Evolutionary conservation across 2,329 filamentous ascomycete species (phyloP).

Genomic region (Rhynchosporium secalis): DNA sequence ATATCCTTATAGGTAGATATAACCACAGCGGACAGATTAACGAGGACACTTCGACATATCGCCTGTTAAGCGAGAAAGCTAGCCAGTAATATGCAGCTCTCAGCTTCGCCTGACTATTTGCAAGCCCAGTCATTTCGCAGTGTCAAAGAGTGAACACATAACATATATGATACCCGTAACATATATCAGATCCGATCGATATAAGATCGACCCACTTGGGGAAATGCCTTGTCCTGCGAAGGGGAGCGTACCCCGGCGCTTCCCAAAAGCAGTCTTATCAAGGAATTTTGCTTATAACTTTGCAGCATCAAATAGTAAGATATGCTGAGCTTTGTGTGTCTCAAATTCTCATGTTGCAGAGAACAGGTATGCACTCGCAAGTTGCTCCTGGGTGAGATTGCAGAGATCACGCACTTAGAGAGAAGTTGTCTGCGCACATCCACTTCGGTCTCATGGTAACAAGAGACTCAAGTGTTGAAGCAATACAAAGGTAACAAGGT

Average conservation of each 20-base stretch:
- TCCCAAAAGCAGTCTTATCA: background rate
- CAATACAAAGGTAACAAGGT: background rate
- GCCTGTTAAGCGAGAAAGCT: too few species aligned
- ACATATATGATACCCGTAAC: slow-evolving; percentile 2
- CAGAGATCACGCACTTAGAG: background rate
- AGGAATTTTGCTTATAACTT: background rate
- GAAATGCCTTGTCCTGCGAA: background rate
- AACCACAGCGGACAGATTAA: too few species aligned
- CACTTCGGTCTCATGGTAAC: background rate
- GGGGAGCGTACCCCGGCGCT: slow-evolving; percentile 2
- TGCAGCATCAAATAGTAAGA: background rate
- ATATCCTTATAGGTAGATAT: too few species aligned
- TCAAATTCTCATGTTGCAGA: background rate
- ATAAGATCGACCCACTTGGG: background rate
- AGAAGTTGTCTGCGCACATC: background rate
- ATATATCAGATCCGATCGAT: slow-evolving; percentile 11
- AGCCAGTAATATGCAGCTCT: too few species aligned
- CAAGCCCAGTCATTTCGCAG: background rate
- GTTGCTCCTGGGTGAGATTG: background rate
- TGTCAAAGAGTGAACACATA: slow-evolving; percentile 1
- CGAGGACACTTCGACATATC: too few species aligned
- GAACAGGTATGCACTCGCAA: background rate
- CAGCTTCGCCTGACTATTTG: too few species aligned
- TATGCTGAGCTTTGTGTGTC: background rate
- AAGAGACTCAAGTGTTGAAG: background rate